Base-by-base conservation (phyloP, 768 basidiomycete species). In the Russula lepida region DNA sequence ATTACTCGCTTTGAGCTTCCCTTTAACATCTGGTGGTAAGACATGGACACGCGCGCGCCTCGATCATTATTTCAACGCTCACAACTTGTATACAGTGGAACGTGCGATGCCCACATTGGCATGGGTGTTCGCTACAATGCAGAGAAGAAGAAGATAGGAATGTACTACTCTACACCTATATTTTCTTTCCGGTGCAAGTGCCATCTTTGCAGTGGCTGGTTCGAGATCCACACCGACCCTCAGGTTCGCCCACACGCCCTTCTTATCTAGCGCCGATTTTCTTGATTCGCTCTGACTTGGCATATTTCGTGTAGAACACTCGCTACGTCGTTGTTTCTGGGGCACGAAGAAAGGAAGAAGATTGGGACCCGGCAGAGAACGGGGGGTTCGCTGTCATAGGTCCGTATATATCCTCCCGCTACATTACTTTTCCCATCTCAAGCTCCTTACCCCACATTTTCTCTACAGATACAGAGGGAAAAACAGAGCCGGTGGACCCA, bases 51-150 rank as follows among this genome's bases (percentile, higher is more conserved):
- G 25, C 13, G 32, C 43, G 6, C 39, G 46, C 25, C 50, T 33
- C 37, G 8, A 28, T 35, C 25, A 47, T 28, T 50, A 43, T 54
- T 28, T 13, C 37, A 43, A 56, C 50, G 51, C 49, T 53, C 61
- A 50, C 52, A 17, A 39, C 15, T 27, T 44, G 32, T 39, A 21
- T 59, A 39, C 73, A 98, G 95, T 69, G 92, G 86, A 35, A 88
- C 88, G 75, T 99, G 95, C 75, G 86, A 95, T 72, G 88, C 89
- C 67, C 97, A 98, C 75, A 92, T 99, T 54, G 97, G 97, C 12
- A 97, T 97, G 84, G 97, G 97, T 25, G 97, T 99, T 2, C 89
- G 97, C n/a, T 99, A 98, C 78, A 99, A 99, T 67, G 97, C 97
- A 0, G 95, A 98, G 74, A 99, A 99, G 83, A 89, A 89, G 77